phyloP scores from a whole-genome alignment of 2,329 filamentous ascomycete genomes.

The Zasmidium angulare region DNA sequence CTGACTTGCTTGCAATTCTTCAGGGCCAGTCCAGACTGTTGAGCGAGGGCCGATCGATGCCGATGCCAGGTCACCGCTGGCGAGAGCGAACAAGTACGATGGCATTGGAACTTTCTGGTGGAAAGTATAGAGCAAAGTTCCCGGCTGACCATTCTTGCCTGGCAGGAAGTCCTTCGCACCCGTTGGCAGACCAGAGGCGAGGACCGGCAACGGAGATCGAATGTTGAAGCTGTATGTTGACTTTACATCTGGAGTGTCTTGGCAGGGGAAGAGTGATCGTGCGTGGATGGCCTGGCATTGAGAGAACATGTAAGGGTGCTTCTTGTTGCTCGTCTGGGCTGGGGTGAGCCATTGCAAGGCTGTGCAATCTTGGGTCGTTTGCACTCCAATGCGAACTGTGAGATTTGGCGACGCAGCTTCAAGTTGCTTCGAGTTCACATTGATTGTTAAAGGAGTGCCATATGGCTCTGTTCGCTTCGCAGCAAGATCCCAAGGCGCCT shows the following conservation, averaged over 20 bases:
- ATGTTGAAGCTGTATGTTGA: conserved; percentile 91
- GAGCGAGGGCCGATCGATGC: conserved; percentile 86
- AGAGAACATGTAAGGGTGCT: conserved; percentile 95
- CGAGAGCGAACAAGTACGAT: conserved; percentile 90
- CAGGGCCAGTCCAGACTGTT: conserved; percentile 81
- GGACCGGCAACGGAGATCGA: conserved; percentile 80
- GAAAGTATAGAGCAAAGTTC: conserved; percentile 72
- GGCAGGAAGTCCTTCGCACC: conserved; percentile 53
- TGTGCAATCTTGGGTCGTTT: conserved; percentile 85
- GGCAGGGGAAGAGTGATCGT: conserved; percentile 90
- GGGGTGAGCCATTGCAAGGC: conserved; percentile 94
- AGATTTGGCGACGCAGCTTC: conserved; percentile 30
- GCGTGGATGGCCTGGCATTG: conserved; percentile 97
- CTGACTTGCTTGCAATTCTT: conserved; percentile 78
- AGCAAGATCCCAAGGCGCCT: conserved; percentile 68
- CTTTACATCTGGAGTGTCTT: conserved; percentile 97
- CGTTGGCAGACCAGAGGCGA: conserved; percentile 77
- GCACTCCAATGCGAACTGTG: conserved; percentile 45
- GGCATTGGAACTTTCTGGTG: conserved; percentile 91
- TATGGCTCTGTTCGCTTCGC: conserved; percentile 69
- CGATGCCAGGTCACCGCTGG: conserved; percentile 76
- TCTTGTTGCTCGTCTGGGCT: conserved; percentile 91
- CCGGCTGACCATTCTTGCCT: conserved; percentile 53
- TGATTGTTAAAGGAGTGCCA: conserved; percentile 68
- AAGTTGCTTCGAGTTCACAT: conserved; percentile 46